phyloP scores from a whole-genome alignment of 306 rosid genomes.

The Malus orientalis region DNA sequence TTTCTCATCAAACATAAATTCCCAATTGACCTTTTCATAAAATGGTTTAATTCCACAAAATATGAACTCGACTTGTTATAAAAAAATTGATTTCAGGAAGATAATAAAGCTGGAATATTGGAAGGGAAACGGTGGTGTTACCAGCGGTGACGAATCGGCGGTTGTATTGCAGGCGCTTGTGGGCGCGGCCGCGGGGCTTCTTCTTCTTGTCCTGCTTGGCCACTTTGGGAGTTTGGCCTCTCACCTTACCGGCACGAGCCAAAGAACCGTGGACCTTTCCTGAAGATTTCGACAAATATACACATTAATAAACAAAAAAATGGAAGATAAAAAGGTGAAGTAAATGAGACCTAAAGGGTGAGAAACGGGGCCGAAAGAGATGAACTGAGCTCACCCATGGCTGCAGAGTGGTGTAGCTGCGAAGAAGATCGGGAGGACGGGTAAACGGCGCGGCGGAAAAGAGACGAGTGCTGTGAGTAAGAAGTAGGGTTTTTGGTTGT shows the following conservation, averaged over 20 bases:
- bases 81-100: neutral
- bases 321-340: neutral
- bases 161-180: conserved; percentile 54
- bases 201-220: conserved; percentile 55
- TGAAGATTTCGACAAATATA: neutral
- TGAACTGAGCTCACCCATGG: conserved; percentile 5
- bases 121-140: neutral
- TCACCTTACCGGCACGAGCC: conserved; percentile 57
- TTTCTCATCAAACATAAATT: neutral
- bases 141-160: conserved; percentile 54
- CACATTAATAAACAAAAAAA: neutral
- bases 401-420: neutral
- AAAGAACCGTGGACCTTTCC: conserved; percentile 50
- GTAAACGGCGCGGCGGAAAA: neutral
- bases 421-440: neutral
- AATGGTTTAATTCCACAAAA: neutral
- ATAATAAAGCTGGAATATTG: neutral
- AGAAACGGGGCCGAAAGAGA: neutral
- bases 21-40: neutral
- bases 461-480: neutral
- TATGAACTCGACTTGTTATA: neutral
- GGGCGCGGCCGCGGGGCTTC: conserved; percentile 49
- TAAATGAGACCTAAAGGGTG: neutral
- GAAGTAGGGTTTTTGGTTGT: neutral
- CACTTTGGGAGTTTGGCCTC: conserved; percentile 50